Evolutionary conservation across 768 basidiomycete species (phyloP), one percentile per base, ranked within the genome.

Genomic region (Tricholoma hemisulphureum): DNA sequence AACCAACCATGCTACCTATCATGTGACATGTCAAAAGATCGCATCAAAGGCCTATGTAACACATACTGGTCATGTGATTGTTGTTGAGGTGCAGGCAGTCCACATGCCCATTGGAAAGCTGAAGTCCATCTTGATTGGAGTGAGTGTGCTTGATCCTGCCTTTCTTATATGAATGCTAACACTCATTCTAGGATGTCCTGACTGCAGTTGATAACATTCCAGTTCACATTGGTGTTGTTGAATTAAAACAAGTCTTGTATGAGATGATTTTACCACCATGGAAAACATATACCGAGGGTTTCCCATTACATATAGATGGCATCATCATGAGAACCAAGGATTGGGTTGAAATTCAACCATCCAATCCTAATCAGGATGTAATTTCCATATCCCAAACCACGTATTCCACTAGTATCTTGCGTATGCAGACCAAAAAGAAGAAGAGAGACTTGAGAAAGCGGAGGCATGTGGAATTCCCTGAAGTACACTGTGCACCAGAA

Each of bases 141-240:
- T 58, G 41, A 14, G 57, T 58, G 3, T 21, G 37, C 31, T 16
- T 11, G 34, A 16, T 39, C 31, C n/a, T n/a, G n/a, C 23, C 23
- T 50, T n/a, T 34, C 35, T 11, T n/a, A 10, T 18, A 16, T 14
- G 10, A 14, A 2, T 37, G n/a, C 20, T 39, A 34, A 39, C 34
- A 23, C 11, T 4, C 5, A 51, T 46, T 39, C n/a, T 34, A 67
- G 68, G 59, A 64, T 26, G 18, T 67, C 11, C 4, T 66, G 16
- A 66, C 68, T 57, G 63, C 59, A 4, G 58, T 69, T 1, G 53
- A 59, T 7, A 53, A 69, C 43, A 61, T 69, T 39, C 65, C 66
- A 1, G 65, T 62, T 31, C 67, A 68, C 41, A 67, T 71, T 21
- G 66, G 67, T 11, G 60, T 58, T 8, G 20, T 11, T 1, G 62